These are phyloP conservation scores for Cordyceps cateniannulata DNA, from an alignment of 2,329 filamentous ascomycete species.

Conservation along the genomic window DNA sequence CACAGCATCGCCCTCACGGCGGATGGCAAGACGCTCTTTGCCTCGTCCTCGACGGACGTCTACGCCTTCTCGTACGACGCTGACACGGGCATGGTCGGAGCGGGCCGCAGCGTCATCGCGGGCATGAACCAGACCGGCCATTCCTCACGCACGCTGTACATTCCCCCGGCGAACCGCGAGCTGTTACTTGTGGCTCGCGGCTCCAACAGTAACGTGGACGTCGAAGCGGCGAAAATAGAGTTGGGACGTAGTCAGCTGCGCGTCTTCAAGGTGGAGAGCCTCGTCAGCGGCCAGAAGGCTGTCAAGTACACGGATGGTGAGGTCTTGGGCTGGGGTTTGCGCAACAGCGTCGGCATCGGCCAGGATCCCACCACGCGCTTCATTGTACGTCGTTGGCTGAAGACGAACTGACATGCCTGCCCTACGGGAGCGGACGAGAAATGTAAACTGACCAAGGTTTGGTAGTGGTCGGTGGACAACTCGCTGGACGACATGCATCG, in stretches of 20 bases:
- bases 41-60: constrained; percentile 45
- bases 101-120: constrained; percentile 41
- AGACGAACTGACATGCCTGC: not conserved
- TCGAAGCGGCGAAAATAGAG: constrained; percentile 35
- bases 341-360: constrained; percentile 62
- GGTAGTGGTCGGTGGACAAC: constrained; percentile 56
- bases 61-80: constrained; percentile 57
- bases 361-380: constrained; percentile 46
- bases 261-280: constrained; percentile 30
- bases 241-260: constrained; percentile 57
- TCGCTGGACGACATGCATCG: constrained; percentile 56
- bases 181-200: constrained; percentile 57
- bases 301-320: constrained; percentile 38
- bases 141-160: constrained; percentile 54
- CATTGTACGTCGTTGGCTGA: constrained; percentile 24
- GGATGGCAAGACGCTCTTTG: constrained; percentile 41
- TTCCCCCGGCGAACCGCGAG: constrained; percentile 43
- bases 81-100: constrained; percentile 34
- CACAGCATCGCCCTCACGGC: constrained; percentile 41
- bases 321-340: constrained; percentile 57
- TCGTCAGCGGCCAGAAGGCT: constrained; percentile 19
- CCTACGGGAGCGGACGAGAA: not conserved
- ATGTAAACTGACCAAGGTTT: not conserved
- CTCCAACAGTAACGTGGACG: constrained; percentile 52
- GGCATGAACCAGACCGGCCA: constrained; percentile 55